A percentile compares a stretch with the other conserved stretches of the same genome.
These are phyloP conservation scores for Diaporthe citriasiana DNA, from an alignment of 2,329 filamentous ascomycete species.

Conservation along the genomic window DNA sequence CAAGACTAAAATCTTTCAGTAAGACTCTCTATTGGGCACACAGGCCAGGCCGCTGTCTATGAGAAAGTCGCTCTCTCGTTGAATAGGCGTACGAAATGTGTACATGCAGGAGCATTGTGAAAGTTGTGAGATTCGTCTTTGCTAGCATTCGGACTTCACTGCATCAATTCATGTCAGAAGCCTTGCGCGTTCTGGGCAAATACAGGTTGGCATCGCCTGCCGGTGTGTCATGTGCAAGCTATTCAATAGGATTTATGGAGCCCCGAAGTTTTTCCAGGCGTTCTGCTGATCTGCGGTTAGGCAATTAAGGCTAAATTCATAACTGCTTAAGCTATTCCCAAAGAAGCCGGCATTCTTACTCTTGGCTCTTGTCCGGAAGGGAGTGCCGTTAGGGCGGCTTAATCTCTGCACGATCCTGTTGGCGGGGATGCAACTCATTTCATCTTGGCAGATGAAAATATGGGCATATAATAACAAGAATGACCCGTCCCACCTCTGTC, in stretches of 20 bases:
- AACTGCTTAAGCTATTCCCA: constrained; percentile 1
- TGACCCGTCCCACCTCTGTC: background rate
- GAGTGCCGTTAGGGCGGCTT: constrained; percentile 34
- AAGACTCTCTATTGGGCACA: background rate
- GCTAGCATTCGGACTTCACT: background rate
- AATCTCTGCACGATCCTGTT: constrained; percentile 6
- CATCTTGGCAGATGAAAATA: constrained; percentile 19
- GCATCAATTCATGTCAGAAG: too few species aligned
- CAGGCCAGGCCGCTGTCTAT: too few species aligned
- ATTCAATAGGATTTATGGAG: background rate
- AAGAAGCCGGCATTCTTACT: constrained; percentile 8
- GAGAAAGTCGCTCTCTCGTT: background rate
- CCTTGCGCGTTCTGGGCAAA: too few species aligned
- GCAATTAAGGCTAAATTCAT: constrained; percentile 40
- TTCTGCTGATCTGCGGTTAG: background rate
- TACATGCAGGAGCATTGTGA: too few species aligned
- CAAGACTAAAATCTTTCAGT: too few species aligned
- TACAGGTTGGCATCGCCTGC: background rate
- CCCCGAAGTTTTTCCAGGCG: constrained; percentile 36
- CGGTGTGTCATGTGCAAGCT: background rate
- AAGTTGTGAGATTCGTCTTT: background rate
- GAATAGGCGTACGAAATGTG: background rate
- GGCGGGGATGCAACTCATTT: background rate
- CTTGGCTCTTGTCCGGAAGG: constrained; percentile 37
- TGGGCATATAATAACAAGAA: background rate